Base-by-base conservation (phyloP, 2,329 filamentous ascomycete species). In the Clonostachys chloroleuca region DNA sequence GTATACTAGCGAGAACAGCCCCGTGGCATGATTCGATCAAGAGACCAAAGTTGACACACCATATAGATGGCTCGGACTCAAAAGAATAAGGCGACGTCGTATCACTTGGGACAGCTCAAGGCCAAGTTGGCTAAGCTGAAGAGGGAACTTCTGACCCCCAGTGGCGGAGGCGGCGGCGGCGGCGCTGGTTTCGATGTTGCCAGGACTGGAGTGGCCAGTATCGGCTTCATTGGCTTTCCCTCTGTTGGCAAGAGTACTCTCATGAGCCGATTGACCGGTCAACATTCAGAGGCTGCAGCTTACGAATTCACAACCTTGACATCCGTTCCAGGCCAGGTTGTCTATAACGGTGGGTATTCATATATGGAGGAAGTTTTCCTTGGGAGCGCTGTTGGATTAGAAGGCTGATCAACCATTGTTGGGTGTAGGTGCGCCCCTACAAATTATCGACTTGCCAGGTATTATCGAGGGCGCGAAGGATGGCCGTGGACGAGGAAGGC, bases 221-320 rank as follows among this genome's bases (percentile, higher is more conserved):
- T 99, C 61, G 92, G 92, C 40, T 97, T 97, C 72, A 96, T 97
- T 63, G 94, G 94, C 34, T 99, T 99, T 62, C 94, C 94, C 2
- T 99, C 94, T 2, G 94, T 99, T 52, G 94, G 94, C 52, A 99
- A 99, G 74, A 96, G 90, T 80, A 99, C 94, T 44, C 77, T 99
- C 59, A 96, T 99, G 92, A 96, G 86, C 65, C 84, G 77, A 62
- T 73, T 99, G 64, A 99, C 94, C 40, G 94, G 94, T 45, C 92
- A 96, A 70, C 92, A 99, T 66, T 97, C 92, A 3, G 94, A 99
- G 77, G 92, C 84, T 47, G 94, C 94, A 16, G 94, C 92, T 45
- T 99, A 99, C 71, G 94, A 99, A 67, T 99, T 99, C 75, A 99
- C 94, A 55, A 99, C 94, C 47, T 78, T 99, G 66, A 99, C 94